Conservation (phyloP, 345 rosid genomes). For the Lumnitzera racemosa region DNA sequence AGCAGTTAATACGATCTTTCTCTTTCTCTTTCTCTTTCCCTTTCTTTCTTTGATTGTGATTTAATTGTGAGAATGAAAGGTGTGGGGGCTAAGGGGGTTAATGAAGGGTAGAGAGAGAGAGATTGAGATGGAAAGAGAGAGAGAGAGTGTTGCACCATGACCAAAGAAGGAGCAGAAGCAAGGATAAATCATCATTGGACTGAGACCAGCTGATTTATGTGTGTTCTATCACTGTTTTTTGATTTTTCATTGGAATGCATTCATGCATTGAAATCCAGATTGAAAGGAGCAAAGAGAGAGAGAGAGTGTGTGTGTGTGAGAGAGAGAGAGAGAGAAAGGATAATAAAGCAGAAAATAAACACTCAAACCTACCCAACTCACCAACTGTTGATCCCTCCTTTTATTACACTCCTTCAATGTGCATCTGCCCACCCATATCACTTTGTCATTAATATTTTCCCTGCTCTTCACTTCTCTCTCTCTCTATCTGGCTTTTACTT, state of each 20-base stretch:
- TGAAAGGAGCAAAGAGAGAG: slow-evolving; percentile 11
- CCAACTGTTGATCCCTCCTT: slow-evolving; percentile 35
- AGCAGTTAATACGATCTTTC: too few species aligned
- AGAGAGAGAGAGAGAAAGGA: too few species aligned
- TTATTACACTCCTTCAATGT: slow-evolving; percentile 81
- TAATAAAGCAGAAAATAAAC: slow-evolving; percentile 36
- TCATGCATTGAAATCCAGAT: slow-evolving; percentile 10
- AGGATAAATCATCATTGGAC: too few species aligned
- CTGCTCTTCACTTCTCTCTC: neutral
- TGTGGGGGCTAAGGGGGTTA: neutral
- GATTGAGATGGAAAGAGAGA: neutral
- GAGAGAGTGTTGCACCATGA: slow-evolving; percentile 10
- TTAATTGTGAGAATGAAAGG: too few species aligned
- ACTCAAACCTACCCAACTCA: slow-evolving; percentile 64
- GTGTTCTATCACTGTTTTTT: neutral
- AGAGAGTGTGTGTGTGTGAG: slow-evolving; percentile 8
- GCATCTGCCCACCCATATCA: slow-evolving; percentile 56
- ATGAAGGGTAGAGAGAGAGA: neutral
- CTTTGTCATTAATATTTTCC: slow-evolving; percentile 37
- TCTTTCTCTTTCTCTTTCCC: too few species aligned
- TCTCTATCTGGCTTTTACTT: slow-evolving; percentile 28
- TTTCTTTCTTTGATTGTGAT: too few species aligned
- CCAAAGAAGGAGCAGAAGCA: too few species aligned
- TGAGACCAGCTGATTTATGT: slow-evolving; percentile 22
- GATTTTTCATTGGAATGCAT: slow-evolving; percentile 15